Evolutionary conservation across 139 green algal genomes (phyloP), one percentile per base, ranked within the genome.

Genomic region (Astrephomene gubernaculifera): DNA sequence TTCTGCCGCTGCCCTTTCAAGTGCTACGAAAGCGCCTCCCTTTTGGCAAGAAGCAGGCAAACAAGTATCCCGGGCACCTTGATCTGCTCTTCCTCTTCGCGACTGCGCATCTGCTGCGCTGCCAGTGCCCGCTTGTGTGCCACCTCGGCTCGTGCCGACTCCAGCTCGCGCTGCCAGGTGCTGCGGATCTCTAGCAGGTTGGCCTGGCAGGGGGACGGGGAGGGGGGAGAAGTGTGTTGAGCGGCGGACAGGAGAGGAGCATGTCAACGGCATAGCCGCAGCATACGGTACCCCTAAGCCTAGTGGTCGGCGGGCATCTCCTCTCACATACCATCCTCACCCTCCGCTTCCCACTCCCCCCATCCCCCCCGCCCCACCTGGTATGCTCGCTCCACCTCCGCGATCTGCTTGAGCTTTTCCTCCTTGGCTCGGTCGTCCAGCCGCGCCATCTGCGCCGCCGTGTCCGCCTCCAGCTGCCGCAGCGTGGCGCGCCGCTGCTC

Each of bases 341-440:
- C n/a, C n/a, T n/a, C 49, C 49, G 49, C 49, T 57, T 57, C 49
- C 49, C 49, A n/a, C n/a, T n/a, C n/a, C n/a, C n/a, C n/a, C n/a
- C n/a, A 12, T 17, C 14, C 49, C 17, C 17, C 49, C 49, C 49
- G 10, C n/a, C 41, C n/a, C 25, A 80, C 87, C 85, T 90, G 82
- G 74, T 94, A 91, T 0, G 81, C 72, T 24, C 72, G 60, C 81
- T 94, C 89, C 82, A 90, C 81, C 29, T 74, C 61, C 17, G 69
- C 33, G 43, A 96, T 85, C 90, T 96, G 92, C 71, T 83, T 88
- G 44, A 96, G 90, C 64, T 88, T 89, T 87, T 95, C 85, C 88
- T 94, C 91, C 82, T 95, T 95, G 61, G 89, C 89, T 29, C 53
- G 61, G 86, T 94, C 93, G 60, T 95, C 93, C 65, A 95, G 85